Conservation (phyloP, 345 rosid species). For the Linum usitatissimum region DNA sequence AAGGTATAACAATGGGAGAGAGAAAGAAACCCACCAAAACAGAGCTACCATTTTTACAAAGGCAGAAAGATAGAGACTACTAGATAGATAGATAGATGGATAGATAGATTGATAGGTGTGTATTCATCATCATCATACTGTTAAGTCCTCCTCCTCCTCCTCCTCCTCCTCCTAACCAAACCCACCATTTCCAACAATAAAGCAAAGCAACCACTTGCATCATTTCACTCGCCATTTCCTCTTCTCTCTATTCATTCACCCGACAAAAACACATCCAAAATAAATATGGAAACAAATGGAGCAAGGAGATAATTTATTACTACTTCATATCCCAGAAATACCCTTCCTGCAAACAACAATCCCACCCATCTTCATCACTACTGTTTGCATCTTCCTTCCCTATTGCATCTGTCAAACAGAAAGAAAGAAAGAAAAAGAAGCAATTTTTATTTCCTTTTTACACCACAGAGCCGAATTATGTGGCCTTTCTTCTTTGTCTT, state of each 20-base stretch:
- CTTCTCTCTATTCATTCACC: conserved; percentile 9
- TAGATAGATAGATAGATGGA: conserved; percentile 5
- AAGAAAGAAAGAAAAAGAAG: conserved; percentile 11
- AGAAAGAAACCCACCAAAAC: neutral
- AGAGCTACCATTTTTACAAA: neutral
- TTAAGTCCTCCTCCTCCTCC: conserved; percentile 32
- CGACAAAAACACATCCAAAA: neutral
- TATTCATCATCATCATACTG: conserved; percentile 22
- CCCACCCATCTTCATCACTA: conserved; percentile 43
- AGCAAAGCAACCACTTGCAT: neutral
- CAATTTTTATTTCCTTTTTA: conserved; percentile 17
- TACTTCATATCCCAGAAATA: conserved; percentile 27
- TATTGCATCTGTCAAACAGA: neutral
- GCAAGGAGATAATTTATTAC: neutral
- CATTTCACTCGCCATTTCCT: neutral
- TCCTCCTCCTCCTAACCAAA: conserved; percentile 49
- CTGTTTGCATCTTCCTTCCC: conserved; percentile 18
- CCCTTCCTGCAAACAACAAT: conserved; percentile 53
- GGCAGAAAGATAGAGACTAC: conserved; percentile 10
- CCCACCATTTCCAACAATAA: conserved; percentile 25
- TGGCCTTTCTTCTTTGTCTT: conserved; percentile 67
- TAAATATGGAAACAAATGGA: neutral
- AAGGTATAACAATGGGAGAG: neutral
- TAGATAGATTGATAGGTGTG: conserved; percentile 6
- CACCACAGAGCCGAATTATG: conserved; percentile 34